These are phyloP conservation scores for Backusella liffmaniae DNA, from an alignment of 192 early-diverging fungal species.

Conservation along the genomic window DNA sequence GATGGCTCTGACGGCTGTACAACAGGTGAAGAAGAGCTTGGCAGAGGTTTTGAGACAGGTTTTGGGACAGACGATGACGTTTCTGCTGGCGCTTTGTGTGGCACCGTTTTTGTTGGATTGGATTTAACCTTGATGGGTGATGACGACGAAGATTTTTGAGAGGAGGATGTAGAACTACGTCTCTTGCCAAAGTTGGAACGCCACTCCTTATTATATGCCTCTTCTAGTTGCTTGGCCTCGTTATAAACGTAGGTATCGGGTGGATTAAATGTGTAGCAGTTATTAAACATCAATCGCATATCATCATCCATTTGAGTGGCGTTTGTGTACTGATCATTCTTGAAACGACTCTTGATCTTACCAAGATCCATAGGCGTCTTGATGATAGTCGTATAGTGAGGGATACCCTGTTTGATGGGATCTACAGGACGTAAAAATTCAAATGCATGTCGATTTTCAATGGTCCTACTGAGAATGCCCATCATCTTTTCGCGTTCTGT, in stretches of 20 bases:
- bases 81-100: background rate
- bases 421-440: constrained; percentile 64
- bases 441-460: constrained; percentile 45
- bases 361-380: constrained; percentile 68
- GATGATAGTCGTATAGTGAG: constrained; percentile 62
- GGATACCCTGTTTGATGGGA: constrained; percentile 57
- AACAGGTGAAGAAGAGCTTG: background rate
- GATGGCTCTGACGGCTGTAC: background rate
- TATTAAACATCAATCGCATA: constrained; percentile 59
- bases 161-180: background rate
- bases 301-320: constrained; percentile 45
- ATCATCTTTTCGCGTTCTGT: constrained; percentile 22
- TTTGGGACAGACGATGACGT: background rate
- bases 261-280: constrained; percentile 75
- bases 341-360: constrained; percentile 51
- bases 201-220: constrained; percentile 53
- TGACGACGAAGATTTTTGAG: background rate
- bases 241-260: constrained; percentile 60
- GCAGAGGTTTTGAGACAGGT: background rate
- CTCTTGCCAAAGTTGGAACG: constrained; percentile 37
- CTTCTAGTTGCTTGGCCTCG: constrained; percentile 57
- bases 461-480: constrained; percentile 39
- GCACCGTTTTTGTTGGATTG: background rate
- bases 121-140: background rate
- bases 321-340: constrained; percentile 37